Percentiles rank a stretch among this genome's conserved stretches.
phyloP scores from a whole-genome alignment of 352 stramenopile genomes.

The Globisporangium spinosum region DNA sequence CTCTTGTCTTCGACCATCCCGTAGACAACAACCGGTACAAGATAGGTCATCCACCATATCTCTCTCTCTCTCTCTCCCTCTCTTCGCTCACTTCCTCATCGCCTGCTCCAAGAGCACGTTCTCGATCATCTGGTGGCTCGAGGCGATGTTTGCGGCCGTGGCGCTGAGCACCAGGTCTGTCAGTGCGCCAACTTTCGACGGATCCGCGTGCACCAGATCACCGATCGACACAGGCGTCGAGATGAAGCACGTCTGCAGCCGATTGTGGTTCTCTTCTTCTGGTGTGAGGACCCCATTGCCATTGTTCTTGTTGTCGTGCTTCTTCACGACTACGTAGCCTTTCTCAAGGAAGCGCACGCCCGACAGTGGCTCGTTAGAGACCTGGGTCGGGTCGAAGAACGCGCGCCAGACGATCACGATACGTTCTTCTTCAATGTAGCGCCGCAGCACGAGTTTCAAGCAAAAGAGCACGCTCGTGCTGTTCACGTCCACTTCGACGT shows the following conservation, averaged over 20 bases:
- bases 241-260: slow-evolving; percentile 34
- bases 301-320: slow-evolving; percentile 10
- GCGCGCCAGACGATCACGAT: slow-evolving; percentile 57
- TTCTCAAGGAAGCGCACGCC: slow-evolving; percentile 56
- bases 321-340: slow-evolving; percentile 50
- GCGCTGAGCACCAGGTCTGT: slow-evolving; percentile 51
- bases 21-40: too few species aligned
- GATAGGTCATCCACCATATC: too few species aligned
- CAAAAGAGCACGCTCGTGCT: slow-evolving; percentile 38
- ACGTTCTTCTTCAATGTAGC: slow-evolving; percentile 40
- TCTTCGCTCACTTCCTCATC: too few species aligned
- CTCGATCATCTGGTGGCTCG: slow-evolving; percentile 53
- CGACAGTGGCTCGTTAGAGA: slow-evolving; percentile 33
- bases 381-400: slow-evolving; percentile 45
- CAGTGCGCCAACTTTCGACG: slow-evolving; percentile 34
- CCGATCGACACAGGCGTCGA: slow-evolving; percentile 26
- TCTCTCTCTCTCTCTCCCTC: too few species aligned
- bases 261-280: background rate
- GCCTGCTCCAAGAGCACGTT: slow-evolving; percentile 32
- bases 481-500: slow-evolving; percentile 47
- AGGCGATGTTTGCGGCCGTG: slow-evolving; percentile 33
- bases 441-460: slow-evolving; percentile 47
- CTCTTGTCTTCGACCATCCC: too few species aligned
- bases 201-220: background rate
- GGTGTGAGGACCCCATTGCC: background rate